Evolutionary conservation across 202 grass and related monocot genomes (phyloP), one percentile per base, ranked within the genome.

Genomic region (Panicum virgatum): DNA sequence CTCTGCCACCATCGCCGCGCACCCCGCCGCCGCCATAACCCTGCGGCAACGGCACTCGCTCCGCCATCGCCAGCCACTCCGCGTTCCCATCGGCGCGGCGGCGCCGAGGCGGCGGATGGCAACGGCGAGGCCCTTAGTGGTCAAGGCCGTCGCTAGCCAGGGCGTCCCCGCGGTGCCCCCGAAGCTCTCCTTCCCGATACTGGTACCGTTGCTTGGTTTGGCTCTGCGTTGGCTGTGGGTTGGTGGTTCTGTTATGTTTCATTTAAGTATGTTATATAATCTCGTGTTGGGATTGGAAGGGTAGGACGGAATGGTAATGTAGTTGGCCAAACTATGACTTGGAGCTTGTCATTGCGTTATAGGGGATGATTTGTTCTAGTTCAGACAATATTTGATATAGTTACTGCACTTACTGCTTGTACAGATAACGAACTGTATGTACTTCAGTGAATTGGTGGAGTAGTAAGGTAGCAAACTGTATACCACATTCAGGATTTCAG

Each of bases 181-280:
- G 34, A 80, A 75, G 44, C 82, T 76, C 20, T 70, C 77, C 37
- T 89, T 89, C 71, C 87, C 87, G 9, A 81, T 89, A 81, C 71
- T 89, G 71, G 87, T 89, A 65, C n/a, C 27, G 16, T 39, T 71
- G 27, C 47, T 53, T 82, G 18, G 1, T 29, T 51, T 62, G 44
- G 12, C 1, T 37, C 32, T 11, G 47, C 65, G 3, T 36, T 34
- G 34, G 16, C 11, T 36, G 51, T 73, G 22, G 16, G 47, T 32
- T 79, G 22, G 20, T 18, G 51, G 39, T 51, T 59, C 53, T 48
- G 19, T 40, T 65, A 46, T 42, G 3, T 45, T 57, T 48, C 13
- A n/a, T 65, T 25, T 69, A 61, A 44, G 23, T n/a, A 9, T 53
- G 30, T 20, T 23, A 5, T n/a, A n/a, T 45, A 70, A 62, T 29